A percentile compares a stretch with the other conserved stretches of the same genome.
Conservation (phyloP, 495 filamentous ascomycete genomes). For the Penicillium longicatenatum region DNA sequence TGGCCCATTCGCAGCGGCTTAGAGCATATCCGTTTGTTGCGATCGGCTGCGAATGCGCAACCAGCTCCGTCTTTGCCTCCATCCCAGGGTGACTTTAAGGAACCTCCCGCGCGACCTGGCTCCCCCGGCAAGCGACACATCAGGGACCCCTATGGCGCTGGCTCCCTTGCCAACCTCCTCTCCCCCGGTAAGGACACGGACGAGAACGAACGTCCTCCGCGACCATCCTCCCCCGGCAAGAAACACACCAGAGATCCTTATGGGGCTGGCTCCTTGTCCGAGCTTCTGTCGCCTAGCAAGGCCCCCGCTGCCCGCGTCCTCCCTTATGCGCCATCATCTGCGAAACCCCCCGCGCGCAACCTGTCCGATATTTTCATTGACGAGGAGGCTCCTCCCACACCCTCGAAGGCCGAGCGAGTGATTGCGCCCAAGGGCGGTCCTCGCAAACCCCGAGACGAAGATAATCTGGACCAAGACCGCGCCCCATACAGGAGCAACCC, state of each 20-base stretch:
- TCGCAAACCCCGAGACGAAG: slow-evolving; percentile 57
- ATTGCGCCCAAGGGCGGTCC: slow-evolving; percentile 57
- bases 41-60: slow-evolving; percentile 34
- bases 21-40: slow-evolving; percentile 79
- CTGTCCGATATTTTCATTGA: slow-evolving; percentile 65
- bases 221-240: slow-evolving; percentile 20
- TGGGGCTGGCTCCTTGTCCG: slow-evolving; percentile 25
- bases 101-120: slow-evolving; percentile 47
- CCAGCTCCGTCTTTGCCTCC: slow-evolving; percentile 16
- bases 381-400: slow-evolving; percentile 46
- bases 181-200: slow-evolving; percentile 36
- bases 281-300: slow-evolving; percentile 30
- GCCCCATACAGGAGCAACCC: slow-evolving; percentile 59
- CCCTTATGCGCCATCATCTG: slow-evolving; percentile 49
- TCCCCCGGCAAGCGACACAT: slow-evolving; percentile 54
- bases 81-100: slow-evolving; percentile 13
- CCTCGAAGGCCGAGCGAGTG: slow-evolving; percentile 47
- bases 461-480: slow-evolving; percentile 38
- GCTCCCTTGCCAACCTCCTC: slow-evolving; percentile 51
- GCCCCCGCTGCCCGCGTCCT: slow-evolving; percentile 25
- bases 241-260: slow-evolving; percentile 28
- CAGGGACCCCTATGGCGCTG: slow-evolving; percentile 73
- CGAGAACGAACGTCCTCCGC: background rate
- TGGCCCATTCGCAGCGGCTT: slow-evolving; percentile 93
- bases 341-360: slow-evolving; percentile 63